Evolutionary conservation across 805 yeast genomes (phyloP), one percentile per base, ranked within the genome.

Genomic region (Groenewaldozyma tartarivorans): DNA sequence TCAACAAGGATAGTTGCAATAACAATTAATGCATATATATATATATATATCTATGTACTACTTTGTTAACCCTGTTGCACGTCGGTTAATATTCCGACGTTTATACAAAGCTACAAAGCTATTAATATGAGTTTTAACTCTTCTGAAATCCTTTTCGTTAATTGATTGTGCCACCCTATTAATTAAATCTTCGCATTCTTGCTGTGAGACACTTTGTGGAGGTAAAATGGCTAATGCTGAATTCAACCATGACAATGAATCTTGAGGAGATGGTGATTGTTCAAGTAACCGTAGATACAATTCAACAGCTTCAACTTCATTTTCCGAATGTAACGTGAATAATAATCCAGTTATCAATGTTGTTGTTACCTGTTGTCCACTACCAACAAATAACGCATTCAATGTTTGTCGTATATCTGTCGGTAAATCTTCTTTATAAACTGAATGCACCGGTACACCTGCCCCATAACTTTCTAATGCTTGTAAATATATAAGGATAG

Each of bases 401-500:
- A 80, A 66, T 35, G 69, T 68, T 19, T 59, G 54, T 43, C 74
- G 71, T 48, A 82, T 72, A 33, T 66, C 67, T n/a, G 65, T 68
- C 7, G 81, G 79, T 33, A 77, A 74, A 17, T 62, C 63, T 17
- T 69, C 74, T n/a, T 58, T 32, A 20, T 68, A 69, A 40, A 73
- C 71, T 5, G 94, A 80, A 16, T 83, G 70, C 4, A 96, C 95
- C 2, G 95, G 87, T 6, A 73, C 66, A 20, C 72, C 79, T 48
- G 80, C 75, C 1, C 95, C 95, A 90, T 94, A 88, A 4, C 87
- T 74, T 18, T 83, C 61, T 27, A 86, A 67, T 57, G 92, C 98
- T 48, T 84, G 79, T 50, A 88, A 61, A 57, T 75, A 86, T 54
- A 85, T 87, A 43, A 88, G 63, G 16, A 80, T 74, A 2, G 86